These are phyloP conservation scores for Claviceps citrina DNA, from an alignment of 2,329 filamentous ascomycete species.

Conservation along the genomic window DNA sequence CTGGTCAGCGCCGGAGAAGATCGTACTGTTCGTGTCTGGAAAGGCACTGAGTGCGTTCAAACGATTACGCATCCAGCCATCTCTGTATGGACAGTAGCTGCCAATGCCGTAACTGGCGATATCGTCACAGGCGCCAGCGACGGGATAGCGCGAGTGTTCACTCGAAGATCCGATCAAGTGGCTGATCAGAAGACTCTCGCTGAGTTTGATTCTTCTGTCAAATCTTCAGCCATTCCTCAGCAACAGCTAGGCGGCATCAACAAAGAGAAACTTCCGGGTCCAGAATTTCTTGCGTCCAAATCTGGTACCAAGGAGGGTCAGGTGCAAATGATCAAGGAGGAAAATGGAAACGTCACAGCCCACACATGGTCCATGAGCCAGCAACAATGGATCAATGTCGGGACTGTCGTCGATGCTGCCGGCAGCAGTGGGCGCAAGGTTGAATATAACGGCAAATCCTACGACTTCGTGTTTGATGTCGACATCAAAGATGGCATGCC, in stretches of 20 bases:
- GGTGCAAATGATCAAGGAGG: constrained; percentile 76
- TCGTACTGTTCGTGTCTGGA: constrained; percentile 84
- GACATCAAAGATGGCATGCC: constrained; percentile 92
- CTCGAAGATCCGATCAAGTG: constrained; percentile 49
- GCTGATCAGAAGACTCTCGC: constrained; percentile 54
- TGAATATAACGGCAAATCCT: constrained; percentile 68
- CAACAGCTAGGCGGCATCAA: constrained; percentile 74
- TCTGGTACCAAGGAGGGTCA: constrained; percentile 92
- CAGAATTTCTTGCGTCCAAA: constrained; percentile 68
- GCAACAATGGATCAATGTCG: constrained; percentile 70
- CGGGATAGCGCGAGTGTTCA: constrained; percentile 71
- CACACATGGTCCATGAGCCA: constrained; percentile 69
- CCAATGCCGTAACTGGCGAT: constrained; percentile 66
- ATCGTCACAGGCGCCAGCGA: constrained; percentile 92
- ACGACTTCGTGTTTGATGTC: constrained; percentile 93
- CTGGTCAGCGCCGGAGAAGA: constrained; percentile 87
- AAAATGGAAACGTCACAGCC: constrained; percentile 67
- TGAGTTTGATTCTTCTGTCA: constrained; percentile 69
- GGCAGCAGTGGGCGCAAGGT: constrained; percentile 69
- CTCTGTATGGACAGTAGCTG: constrained; percentile 89
- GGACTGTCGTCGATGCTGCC: constrained; percentile 83
- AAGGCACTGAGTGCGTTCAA: constrained; percentile 66
- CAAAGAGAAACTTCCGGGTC: constrained; percentile 79
- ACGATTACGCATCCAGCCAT: constrained; percentile 96
- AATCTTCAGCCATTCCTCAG: constrained; percentile 70